Percentiles rank a stretch among this genome's conserved stretches.
Conservation (phyloP, 805 yeast genomes). For the Peterozyma xylosa region DNA sequence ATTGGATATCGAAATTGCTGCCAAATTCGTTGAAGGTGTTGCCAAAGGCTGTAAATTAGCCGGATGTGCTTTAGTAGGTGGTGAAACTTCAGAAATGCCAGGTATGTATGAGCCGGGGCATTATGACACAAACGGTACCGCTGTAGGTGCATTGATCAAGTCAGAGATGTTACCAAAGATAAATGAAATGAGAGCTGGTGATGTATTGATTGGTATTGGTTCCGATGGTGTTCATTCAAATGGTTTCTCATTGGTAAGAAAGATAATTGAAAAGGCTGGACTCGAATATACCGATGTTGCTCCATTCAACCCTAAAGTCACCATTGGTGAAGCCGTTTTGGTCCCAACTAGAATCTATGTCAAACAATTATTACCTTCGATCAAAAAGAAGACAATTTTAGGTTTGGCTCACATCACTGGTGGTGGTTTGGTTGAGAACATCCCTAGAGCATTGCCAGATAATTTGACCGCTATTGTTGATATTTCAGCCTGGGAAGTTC, state of each 20-base stretch:
- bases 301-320: slow-evolving; percentile 71
- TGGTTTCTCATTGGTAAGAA: slow-evolving; percentile 92
- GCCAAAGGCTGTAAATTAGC: slow-evolving; percentile 93
- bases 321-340: slow-evolving; percentile 81
- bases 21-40: slow-evolving; percentile 88
- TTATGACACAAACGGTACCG: slow-evolving; percentile 97
- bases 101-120: slow-evolving; percentile 95
- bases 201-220: slow-evolving; percentile 76
- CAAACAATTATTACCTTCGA: slow-evolving; percentile 73
- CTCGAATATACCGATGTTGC: slow-evolving; percentile 65
- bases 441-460: slow-evolving; percentile 89
- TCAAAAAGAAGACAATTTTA: slow-evolving; percentile 58
- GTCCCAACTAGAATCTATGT: slow-evolving; percentile 94
- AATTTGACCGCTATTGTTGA: slow-evolving; percentile 76
- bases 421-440: slow-evolving; percentile 94
- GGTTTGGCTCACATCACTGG: slow-evolving; percentile 98
- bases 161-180: slow-evolving; percentile 65
- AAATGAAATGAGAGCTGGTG: slow-evolving; percentile 65
- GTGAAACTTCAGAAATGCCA: slow-evolving; percentile 99
- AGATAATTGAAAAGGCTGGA: slow-evolving; percentile 75
- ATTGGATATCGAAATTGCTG: slow-evolving; percentile 75
- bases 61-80: slow-evolving; percentile 97
- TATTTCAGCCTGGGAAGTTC: slow-evolving; percentile 73
- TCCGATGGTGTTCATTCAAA: slow-evolving; percentile 96
- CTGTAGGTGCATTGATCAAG: slow-evolving; percentile 91